A percentile compares a stretch with the other conserved stretches of the same genome.
These are phyloP conservation scores for Xerocomus minutiporus DNA, from an alignment of 1,284 basidiomycete species.

Conservation along the genomic window DNA sequence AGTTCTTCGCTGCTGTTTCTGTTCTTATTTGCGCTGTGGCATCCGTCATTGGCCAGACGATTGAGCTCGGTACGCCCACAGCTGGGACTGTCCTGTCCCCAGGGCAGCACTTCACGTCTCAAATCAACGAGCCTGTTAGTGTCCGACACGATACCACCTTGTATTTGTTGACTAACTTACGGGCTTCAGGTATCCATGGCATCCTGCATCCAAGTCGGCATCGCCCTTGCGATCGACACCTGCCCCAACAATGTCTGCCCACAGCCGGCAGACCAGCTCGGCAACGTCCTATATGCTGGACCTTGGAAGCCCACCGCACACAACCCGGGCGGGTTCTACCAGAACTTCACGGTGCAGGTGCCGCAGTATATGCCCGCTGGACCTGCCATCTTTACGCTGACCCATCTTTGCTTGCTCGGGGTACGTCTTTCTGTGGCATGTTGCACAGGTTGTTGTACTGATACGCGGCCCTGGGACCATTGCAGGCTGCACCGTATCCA, in stretches of 20 bases:
- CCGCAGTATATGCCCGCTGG: slow-evolving; percentile 8
- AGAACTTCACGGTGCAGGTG: slow-evolving; percentile 29
- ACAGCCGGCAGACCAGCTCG: slow-evolving; percentile 18
- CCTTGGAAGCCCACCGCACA: slow-evolving; percentile 27
- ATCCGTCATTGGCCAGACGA: slow-evolving; percentile 26
- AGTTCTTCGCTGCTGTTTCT: slow-evolving; percentile 2
- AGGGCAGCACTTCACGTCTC: slow-evolving; percentile 18
- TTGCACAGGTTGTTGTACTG: not conserved
- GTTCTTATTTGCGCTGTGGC: slow-evolving; percentile 8
- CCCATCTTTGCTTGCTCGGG: slow-evolving; percentile 31
- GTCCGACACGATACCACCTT: not conserved
- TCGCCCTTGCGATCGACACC: slow-evolving; percentile 24
- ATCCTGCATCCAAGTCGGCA: slow-evolving; percentile 28
- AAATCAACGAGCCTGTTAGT: slow-evolving; percentile 24
- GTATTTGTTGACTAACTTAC: not conserved
- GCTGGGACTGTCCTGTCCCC: slow-evolving; percentile 12
- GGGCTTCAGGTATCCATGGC: slow-evolving; percentile 18
- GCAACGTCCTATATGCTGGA: slow-evolving; percentile 29
- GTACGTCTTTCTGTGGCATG: slow-evolving; percentile 14
- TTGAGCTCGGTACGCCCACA: slow-evolving; percentile 21
- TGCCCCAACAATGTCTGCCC: slow-evolving; percentile 24
- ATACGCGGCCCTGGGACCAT: not conserved
- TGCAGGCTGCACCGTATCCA: slow-evolving; percentile 22
- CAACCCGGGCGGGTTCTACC: slow-evolving; percentile 24
- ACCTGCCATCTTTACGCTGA: slow-evolving; percentile 30